phyloP scores from a whole-genome alignment of 768 basidiomycete species.

The Daedalea quercina region DNA sequence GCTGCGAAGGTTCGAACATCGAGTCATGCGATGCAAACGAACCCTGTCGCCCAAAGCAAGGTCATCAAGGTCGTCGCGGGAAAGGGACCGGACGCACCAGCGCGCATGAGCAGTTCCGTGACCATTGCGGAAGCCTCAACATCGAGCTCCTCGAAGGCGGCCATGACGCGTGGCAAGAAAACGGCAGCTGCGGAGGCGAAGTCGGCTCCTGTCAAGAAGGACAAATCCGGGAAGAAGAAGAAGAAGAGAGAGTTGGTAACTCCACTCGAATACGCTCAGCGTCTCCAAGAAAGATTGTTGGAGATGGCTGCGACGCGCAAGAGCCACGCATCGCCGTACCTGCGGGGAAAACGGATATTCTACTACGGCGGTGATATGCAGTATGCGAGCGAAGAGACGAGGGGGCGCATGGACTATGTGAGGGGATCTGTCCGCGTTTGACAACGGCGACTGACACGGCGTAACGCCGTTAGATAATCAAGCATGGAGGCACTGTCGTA shows the following conservation, averaged over 20 bases:
- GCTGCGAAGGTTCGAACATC: background rate
- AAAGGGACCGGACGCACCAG: no score
- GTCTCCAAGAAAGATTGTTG: slow-evolving; percentile 29
- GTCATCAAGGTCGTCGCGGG: background rate
- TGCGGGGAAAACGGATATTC: slow-evolving; percentile 50
- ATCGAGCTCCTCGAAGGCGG: background rate
- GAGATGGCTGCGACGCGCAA: slow-evolving; percentile 9
- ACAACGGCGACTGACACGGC: background rate
- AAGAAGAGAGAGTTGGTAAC: slow-evolving; percentile 27
- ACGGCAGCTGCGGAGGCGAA: no score
- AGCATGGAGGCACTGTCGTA: slow-evolving; percentile 54
- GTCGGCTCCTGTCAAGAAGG: slow-evolving; percentile 13
- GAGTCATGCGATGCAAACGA: background rate
- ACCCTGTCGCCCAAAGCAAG: background rate
- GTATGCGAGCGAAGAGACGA: slow-evolving; percentile 43
- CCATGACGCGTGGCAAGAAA: background rate
- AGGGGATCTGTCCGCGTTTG: slow-evolving; percentile 17
- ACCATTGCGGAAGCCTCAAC: no score
- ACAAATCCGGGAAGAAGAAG: slow-evolving; percentile 34
- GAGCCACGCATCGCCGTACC: slow-evolving; percentile 21
- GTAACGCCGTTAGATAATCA: slow-evolving; percentile 42
- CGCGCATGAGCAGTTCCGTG: no score
- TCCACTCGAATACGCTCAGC: slow-evolving; percentile 49
- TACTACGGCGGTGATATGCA: slow-evolving; percentile 54
- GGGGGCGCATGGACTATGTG: slow-evolving; percentile 56